A percentile compares a stretch with the other conserved stretches of the same genome.
phyloP scores from a whole-genome alignment of 768 basidiomycete species.

The Hirschioporus abietinus region DNA sequence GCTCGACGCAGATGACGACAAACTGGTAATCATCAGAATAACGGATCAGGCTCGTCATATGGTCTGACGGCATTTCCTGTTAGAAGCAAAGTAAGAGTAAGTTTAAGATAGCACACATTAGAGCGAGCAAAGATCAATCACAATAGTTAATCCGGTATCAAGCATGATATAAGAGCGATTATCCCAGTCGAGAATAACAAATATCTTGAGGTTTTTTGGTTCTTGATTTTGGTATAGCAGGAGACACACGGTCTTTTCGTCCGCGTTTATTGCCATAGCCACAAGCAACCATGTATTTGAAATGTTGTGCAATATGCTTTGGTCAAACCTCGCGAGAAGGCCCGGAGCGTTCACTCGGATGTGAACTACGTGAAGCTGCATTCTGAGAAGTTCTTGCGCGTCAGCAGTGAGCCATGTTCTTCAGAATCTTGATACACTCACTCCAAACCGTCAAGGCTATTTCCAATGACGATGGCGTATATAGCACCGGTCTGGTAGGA shows the following conservation, averaged over 20 bases:
- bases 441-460: background rate
- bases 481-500: background rate
- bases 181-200: background rate
- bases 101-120: background rate
- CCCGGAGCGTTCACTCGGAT: background rate
- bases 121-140: background rate
- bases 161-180: background rate
- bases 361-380: background rate
- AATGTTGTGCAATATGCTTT: background rate
- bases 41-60: background rate
- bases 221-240: background rate
- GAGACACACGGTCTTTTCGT: background rate
- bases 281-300: background rate
- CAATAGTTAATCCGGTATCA: background rate
- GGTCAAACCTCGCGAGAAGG: background rate
- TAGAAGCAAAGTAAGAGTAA: background rate
- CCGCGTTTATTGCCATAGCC: background rate
- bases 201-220: background rate
- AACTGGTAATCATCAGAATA: background rate
- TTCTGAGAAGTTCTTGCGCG: background rate
- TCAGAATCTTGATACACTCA: background rate
- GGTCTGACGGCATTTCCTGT: background rate
- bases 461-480: background rate
- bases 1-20: background rate
- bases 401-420: background rate